phyloP scores from a whole-genome alignment of 371 early-diverging fungal genomes.

The Haplosporangium sp. region DNA sequence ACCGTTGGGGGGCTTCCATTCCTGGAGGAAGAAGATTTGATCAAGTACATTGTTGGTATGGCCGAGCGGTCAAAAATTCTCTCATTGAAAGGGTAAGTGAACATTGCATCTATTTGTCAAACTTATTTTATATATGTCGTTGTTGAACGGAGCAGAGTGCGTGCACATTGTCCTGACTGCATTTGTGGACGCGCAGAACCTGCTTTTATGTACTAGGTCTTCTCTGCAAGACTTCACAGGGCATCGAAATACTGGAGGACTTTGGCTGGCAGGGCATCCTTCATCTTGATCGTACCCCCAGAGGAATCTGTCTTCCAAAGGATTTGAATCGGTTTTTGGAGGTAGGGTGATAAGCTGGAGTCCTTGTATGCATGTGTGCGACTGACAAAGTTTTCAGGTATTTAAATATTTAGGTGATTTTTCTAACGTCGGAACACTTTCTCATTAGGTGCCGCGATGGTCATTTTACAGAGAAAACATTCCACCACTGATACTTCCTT shows the following conservation, averaged over 20 bases:
- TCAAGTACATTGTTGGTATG: constrained; percentile 77
- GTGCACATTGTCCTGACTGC: background rate
- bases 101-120: background rate
- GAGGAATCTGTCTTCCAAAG: constrained; percentile 77
- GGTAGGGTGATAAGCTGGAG: constrained; percentile 54
- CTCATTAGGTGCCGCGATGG: constrained; percentile 72
- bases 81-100: constrained; percentile 80
- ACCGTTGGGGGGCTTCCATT: constrained; percentile 76
- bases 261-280: constrained; percentile 83
- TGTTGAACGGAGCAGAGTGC: background rate
- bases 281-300: constrained; percentile 60
- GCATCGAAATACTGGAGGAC: constrained; percentile 77
- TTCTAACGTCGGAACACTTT: background rate
- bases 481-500: constrained; percentile 59
- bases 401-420: too few species aligned
- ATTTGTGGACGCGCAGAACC: constrained; percentile 61
- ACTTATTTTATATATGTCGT: background rate
- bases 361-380: background rate
- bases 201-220: constrained; percentile 83
- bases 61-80: constrained; percentile 76
- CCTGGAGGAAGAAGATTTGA: constrained; percentile 75
- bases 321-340: constrained; percentile 68
- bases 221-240: constrained; percentile 75
- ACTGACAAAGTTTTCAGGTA: background rate
- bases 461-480: constrained; percentile 60